Evolutionary conservation across 2,329 filamentous ascomycete genomes (phyloP), one percentile per base, ranked within the genome.

Genomic region (Bretziella fagacearum): DNA sequence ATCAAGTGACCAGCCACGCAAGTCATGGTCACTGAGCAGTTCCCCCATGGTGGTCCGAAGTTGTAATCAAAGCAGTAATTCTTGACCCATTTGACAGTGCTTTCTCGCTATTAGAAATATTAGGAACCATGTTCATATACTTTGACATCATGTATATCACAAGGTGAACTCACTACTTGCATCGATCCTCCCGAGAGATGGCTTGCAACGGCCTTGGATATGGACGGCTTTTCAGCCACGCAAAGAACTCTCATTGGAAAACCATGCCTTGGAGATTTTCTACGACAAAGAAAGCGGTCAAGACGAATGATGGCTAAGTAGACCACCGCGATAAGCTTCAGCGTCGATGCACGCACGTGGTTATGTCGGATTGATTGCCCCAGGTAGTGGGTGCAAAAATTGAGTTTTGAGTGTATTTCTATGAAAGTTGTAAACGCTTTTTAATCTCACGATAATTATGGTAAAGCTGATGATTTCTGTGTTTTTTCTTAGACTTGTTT

Each of bases 51-150:
- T 40, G 68, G 71, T 4, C 79, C 79, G 60, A 98, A 98, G 59
- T 84, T 78, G 63, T 91, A 98, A 39, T 80, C 72, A 58, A 98
- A 98, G 23, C 77, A 71, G 65, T 95, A 96, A 57, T 98, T 98
- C 60, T 95, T 96, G 61, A 93, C 80, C 63, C 79, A 96, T 55
- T 74, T 73, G 53, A 78, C 78, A 17, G 76, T 68, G 2, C 85
- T 81, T 52, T 74, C 71, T 54, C 71, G 70, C 84, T 93, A 50
- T 23, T 2, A 8, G 5, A 35, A 3, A 26, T 23, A 48, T 62
- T 46, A 63, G 55, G 8, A 13, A n/a, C 17, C n/a, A 25, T 6
- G 17, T 49, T 52, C 44, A 40, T 23, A 49, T 10, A 44, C 17
- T 44, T 13, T 10, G 17, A 39, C 10, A 20, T 5, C 18, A 20